A percentile compares a stretch with the other conserved stretches of the same genome.
Evolutionary conservation across 2,329 filamentous ascomycete species (phyloP).

Genomic region (Madurella mycetomatis): DNA sequence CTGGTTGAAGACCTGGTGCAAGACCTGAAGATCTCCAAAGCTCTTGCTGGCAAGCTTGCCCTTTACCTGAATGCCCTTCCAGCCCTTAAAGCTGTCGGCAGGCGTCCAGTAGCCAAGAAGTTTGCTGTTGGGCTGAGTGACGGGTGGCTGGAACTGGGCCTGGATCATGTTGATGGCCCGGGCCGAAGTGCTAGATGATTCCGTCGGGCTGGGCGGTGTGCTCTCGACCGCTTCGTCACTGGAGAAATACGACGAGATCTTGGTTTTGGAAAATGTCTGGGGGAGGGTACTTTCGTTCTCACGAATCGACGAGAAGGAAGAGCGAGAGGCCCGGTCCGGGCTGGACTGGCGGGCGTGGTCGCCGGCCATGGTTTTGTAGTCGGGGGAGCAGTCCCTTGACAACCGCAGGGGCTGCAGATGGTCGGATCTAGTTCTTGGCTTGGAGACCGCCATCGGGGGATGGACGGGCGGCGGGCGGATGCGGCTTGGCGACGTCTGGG

Average conservation of each 20-base stretch:
- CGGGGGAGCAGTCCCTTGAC: slow-evolving; percentile 16
- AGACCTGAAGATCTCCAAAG: slow-evolving; percentile 54
- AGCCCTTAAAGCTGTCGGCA: slow-evolving; percentile 55
- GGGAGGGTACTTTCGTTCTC: slow-evolving; percentile 56
- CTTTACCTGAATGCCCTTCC: slow-evolving; percentile 58
- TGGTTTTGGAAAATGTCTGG: slow-evolving; percentile 60
- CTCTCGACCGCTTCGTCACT: slow-evolving; percentile 51
- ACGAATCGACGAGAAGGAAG: slow-evolving; percentile 59
- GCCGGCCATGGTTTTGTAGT: slow-evolving; percentile 28
- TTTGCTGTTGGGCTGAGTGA: slow-evolving; percentile 52
- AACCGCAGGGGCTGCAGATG: slow-evolving; percentile 18
- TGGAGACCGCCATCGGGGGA: slow-evolving; percentile 24
- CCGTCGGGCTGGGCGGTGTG: slow-evolving; percentile 36
- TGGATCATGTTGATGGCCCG: slow-evolving; percentile 37
- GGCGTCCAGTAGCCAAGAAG: slow-evolving; percentile 58
- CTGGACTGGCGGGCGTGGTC: slow-evolving; percentile 23
- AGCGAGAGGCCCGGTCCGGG: slow-evolving; percentile 40
- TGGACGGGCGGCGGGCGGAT: slow-evolving; percentile 5
- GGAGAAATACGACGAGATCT: slow-evolving; percentile 54
- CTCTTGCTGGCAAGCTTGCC: slow-evolving; percentile 58
- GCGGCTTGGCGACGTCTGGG: slow-evolving; percentile 15
- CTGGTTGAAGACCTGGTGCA: slow-evolving; percentile 52
- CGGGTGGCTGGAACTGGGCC: slow-evolving; percentile 46
- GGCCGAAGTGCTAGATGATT: slow-evolving; percentile 10
- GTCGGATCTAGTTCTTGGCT: slow-evolving; percentile 21